phyloP scores from a whole-genome alignment of 1,284 basidiomycete genomes.

The Cryptococcus maquisensis region DNA sequence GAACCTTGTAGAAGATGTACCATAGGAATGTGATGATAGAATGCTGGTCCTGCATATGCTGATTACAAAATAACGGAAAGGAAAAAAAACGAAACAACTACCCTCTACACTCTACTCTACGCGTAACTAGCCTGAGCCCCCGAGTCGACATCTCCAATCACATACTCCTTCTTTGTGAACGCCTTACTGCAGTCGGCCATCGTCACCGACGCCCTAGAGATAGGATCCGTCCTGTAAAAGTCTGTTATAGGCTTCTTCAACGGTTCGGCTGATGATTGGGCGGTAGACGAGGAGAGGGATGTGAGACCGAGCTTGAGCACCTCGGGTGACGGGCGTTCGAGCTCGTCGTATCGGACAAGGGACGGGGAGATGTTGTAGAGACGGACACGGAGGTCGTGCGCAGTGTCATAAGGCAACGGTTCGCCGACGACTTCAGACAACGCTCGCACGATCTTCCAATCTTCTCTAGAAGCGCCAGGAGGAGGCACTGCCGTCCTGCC shows the following conservation, averaged over 20 bases:
- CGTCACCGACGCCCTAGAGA: constrained; percentile 52
- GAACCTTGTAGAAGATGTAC: not conserved
- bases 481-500: constrained; percentile 91
- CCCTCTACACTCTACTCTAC: constrained; percentile 6
- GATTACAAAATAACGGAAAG: not conserved
- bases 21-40: not conserved
- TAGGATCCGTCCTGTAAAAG: constrained; percentile 84
- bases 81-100: not conserved
- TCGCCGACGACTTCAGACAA: constrained; percentile 80
- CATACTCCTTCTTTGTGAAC: constrained; percentile 45
- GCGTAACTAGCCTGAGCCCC: constrained; percentile 27
- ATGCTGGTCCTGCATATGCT: constrained; percentile 1
- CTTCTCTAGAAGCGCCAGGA: constrained; percentile 89
- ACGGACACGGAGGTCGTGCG: constrained; percentile 80
- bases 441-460: constrained; percentile 98
- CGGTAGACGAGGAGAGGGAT: constrained; percentile 58
- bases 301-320: constrained; percentile 68
- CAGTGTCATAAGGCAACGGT: constrained; percentile 86
- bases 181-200: constrained; percentile 51
- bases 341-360: constrained; percentile 78
- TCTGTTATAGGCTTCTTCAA: constrained; percentile 82
- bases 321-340: constrained; percentile 72
- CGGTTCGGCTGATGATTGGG: constrained; percentile 46
- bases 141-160: constrained; percentile 15
- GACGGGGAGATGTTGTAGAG: constrained; percentile 97